phyloP scores from a whole-genome alignment of 2,329 filamentous ascomycete species.

The Blastomyces silverae region DNA sequence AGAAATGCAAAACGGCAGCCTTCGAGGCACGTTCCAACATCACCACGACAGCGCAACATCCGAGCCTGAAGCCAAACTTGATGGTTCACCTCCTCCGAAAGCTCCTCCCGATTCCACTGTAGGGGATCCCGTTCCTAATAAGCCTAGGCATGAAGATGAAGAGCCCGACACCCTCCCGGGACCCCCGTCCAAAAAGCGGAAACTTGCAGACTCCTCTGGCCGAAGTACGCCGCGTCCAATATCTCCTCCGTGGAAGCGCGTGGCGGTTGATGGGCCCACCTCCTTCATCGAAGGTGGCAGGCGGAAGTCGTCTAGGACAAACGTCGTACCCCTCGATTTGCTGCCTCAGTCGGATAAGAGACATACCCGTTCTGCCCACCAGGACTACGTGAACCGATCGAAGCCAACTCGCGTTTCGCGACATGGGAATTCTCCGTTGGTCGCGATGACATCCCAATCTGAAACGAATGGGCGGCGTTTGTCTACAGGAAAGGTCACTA shows the following conservation, averaged over 20 bases:
- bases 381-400: slow-evolving; percentile 31
- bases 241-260: slow-evolving; percentile 91
- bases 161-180: slow-evolving; percentile 30
- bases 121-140: slow-evolving; percentile 15
- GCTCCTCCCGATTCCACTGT: slow-evolving; percentile 23
- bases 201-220: slow-evolving; percentile 35
- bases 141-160: slow-evolving; percentile 29
- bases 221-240: slow-evolving; percentile 38
- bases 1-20: slow-evolving; percentile 45
- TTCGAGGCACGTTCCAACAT: slow-evolving; percentile 35
- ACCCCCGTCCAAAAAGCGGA: slow-evolving; percentile 43
- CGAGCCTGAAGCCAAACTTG: slow-evolving; percentile 25
- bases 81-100: slow-evolving; percentile 24
- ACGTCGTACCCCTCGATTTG: slow-evolving; percentile 42
- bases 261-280: slow-evolving; percentile 77
- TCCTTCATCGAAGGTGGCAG: slow-evolving; percentile 63
- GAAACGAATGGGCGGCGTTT: slow-evolving; percentile 29
- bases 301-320: slow-evolving; percentile 55
- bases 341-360: slow-evolving; percentile 45
- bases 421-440: slow-evolving; percentile 11
- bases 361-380: slow-evolving; percentile 39
- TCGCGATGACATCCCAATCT: slow-evolving; percentile 26
- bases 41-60: slow-evolving; percentile 35
- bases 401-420: slow-evolving; percentile 23
- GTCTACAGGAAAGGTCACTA: slow-evolving; percentile 26